A percentile compares a stretch with the other conserved stretches of the same genome.
Evolutionary conservation across 306 rosid species (phyloP).

Genomic region (Carpinus fangiana): DNA sequence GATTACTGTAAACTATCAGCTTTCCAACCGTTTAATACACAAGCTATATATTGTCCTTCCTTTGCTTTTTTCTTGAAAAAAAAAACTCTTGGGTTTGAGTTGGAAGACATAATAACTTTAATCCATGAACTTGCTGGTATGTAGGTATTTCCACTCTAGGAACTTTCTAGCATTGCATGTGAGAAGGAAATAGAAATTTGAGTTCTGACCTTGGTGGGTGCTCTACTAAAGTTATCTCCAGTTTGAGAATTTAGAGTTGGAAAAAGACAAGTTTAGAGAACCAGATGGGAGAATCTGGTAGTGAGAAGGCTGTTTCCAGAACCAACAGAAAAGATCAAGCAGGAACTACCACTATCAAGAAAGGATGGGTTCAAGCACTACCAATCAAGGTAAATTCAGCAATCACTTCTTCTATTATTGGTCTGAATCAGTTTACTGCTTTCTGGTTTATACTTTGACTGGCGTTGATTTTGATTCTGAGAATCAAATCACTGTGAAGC

Average conservation of each 20-base stretch:
- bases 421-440: conserved; percentile 1
- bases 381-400: conserved; percentile 39
- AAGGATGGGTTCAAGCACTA: conserved; percentile 32
- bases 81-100: not conserved
- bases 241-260: not conserved
- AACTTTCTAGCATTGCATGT: conserved; percentile 5
- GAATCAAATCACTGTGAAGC: not conserved
- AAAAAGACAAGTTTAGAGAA: not conserved
- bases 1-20: not conserved
- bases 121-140: not conserved
- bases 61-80: no score
- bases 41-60: not conserved
- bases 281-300: conserved; percentile 49
- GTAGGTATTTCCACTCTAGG: not conserved
- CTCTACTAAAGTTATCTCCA: not conserved
- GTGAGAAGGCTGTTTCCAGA: conserved; percentile 34
- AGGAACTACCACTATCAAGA: conserved; percentile 23
- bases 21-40: not conserved
- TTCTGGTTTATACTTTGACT: conserved; percentile 1
- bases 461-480: not conserved
- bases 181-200: conserved; percentile 18
- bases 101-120: not conserved
- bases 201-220: conserved; percentile 6
- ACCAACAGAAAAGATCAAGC: conserved; percentile 14
- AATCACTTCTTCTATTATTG: conserved; percentile 4